Base-by-base conservation (phyloP, 2,329 filamentous ascomycete species). In the Aspergillus fijiensis region DNA sequence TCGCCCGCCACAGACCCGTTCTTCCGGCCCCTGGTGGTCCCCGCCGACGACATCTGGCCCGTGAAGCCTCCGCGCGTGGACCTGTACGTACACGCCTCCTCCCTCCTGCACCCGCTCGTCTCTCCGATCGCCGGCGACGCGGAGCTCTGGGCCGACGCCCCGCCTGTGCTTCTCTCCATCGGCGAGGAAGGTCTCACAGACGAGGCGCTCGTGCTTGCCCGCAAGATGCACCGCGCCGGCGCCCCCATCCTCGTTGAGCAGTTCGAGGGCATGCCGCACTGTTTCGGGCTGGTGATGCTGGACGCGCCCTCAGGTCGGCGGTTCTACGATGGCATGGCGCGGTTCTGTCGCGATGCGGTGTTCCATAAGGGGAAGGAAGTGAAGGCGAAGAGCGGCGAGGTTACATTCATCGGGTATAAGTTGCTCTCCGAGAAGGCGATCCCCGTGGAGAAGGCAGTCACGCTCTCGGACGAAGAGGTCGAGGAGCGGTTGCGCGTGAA, bases 201-300 rank as follows among this genome's bases (percentile, higher is more conserved):
- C 53, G 79, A 80, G 58, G 72, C 65, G 10, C 64, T 77, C 1
- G 63, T 80, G 5, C 52, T 77, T 2, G 77, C 78, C 3, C 74
- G 77, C 21, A 76, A 74, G 29, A 69, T 80, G 31, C 70, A 77
- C 59, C 67, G 71, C 16, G 74, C 67, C 9, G 77, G 77, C 25
- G 74, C 69, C 4, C 60, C 72, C 0, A 72, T 79, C 10, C 63
- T 76, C 3, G 70, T 78, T 5, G 74, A 79, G 51, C 74, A 75
- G 51, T 79, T 76, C 52, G 79, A 81, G 60, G 78, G 78, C 10
- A 79, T 79, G 75, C 79, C 79, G 10, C 79, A 81, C 60, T 79
- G 77, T 53, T 79, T 91, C 70, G 85, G 83, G 0, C 68, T 86
- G 63, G 63, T 90, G 1, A 75, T 91, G 58, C 74, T 80, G 1